Base-by-base conservation (phyloP, 441 rosid genomes). In the Mallotus repandus region DNA sequence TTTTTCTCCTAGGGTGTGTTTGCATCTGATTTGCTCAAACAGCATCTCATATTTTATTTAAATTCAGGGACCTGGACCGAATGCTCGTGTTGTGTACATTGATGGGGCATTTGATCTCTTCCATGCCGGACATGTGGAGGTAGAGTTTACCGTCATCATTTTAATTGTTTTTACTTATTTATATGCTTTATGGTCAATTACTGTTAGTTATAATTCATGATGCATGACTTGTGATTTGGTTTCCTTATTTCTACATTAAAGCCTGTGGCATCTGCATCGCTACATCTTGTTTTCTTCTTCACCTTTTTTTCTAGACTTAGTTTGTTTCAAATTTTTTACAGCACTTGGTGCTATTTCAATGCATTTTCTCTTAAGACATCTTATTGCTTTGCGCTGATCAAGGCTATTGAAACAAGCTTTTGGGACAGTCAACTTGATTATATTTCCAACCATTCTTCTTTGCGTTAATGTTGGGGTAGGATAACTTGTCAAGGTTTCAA, bases 51-150 rank as follows among this genome's bases (percentile, higher is more conserved):
- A 29, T 74, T 76, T 74, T 68, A 5, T 76, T 66, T 64, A 63
- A 43, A 46, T 45, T 71, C 87, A 95, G 99, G 96, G 90, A 54
- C 97, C 99, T 63, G 87, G 90, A 78, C 94, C 95, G 62, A 87
- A 90, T 88, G 90, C 97, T 70, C 86, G 86, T 50, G 80, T 95
- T 49, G 87, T 95, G 35, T 95, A 93, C 80, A 93, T 95, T 64
- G 99, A 95, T 84, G 97, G 94, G 25, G 94, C 92, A 43, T 89
- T 91, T 75, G 97, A 91, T 88, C 92, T 91, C 75, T 95, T 95
- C 78, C 99, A 95, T 82, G 99, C 99, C 60, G 99, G 98, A 76
- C 99, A 95, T 77, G 99, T 93, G 22, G 95, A 95, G 99, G 98
- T 95, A 57, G n/a, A 54, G 48, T 48, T 58, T 72, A 49, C 29